Base-by-base conservation (phyloP, 2,329 filamentous ascomycete species). In the Colletotrichum euphorbiae region DNA sequence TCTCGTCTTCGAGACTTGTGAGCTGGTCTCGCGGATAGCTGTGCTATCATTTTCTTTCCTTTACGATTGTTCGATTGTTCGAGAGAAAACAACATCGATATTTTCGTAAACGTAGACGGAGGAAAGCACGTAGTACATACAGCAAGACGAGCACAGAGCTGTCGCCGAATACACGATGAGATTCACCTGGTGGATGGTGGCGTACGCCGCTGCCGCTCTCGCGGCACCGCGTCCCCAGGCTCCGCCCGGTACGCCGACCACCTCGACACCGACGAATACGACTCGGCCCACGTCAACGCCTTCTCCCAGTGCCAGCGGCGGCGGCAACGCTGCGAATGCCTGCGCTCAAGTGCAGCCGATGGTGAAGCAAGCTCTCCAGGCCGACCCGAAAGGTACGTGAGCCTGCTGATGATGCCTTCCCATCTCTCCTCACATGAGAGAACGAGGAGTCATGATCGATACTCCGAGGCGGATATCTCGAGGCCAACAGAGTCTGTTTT, bases 1-100 rank as follows among this genome's bases (percentile, higher is more conserved):
- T 64, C 61, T 67, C 43, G 19, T 58, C n/a, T 36, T 15, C 5
- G 65, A 58, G 65, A 68, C 59, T 52, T 54, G n/a, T 65, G 65
- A 68, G 65, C 65, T 68, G 65, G 65, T 54, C 65, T 68, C 65
- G 65, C 33, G 38, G 61, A 65, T 60, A 68, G 65, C 65, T 68
- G 65, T 38, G 65, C 65, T 65, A 68, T 68, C 61, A 33, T n/a
- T 28, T 21, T n/a, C 33, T 51, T 52, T 43, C 33, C 12, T 36
- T 59, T 24, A 38, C 33, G 51, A 54, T 21, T 28, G 2, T 54
- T n/a, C 33, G 51, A 54, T 21, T 28, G 2, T 38, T 11, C 48
- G 42, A 33, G 42, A 42, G 13, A 19, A 46, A 42, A 19, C 11
- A 12, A 13, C 12, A 28, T 17, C 42, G 19, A 8, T 5, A 54